Evolutionary conservation across 2,329 filamentous ascomycete species (phyloP).

Genomic region (Metarhizium rileyi): DNA sequence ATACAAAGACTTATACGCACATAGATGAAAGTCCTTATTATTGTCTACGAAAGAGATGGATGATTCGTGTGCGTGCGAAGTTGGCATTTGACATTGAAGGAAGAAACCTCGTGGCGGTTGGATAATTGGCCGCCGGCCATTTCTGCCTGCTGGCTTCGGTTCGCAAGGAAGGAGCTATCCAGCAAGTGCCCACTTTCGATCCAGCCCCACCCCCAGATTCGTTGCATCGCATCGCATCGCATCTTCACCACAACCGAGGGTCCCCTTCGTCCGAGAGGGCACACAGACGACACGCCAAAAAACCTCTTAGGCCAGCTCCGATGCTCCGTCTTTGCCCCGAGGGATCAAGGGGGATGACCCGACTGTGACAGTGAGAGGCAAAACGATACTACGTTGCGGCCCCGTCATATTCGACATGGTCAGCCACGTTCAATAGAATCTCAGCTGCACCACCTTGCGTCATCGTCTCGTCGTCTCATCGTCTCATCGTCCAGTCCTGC

Average conservation of each 20-base stretch:
- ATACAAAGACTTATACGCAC: no score
- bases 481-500: no score
- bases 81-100: not conserved
- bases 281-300: not conserved
- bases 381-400: not conserved
- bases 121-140: not conserved
- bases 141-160: not conserved
- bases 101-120: not conserved
- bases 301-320: not conserved
- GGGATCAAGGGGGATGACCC: no score
- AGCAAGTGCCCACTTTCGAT: not conserved
- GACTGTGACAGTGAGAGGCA: no score
- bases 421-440: not conserved
- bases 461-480: no score
- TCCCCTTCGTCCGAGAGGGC: not conserved
- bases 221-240: not conserved
- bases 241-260: not conserved
- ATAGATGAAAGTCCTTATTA: no score
- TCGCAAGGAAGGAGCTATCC: not conserved
- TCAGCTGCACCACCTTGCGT: not conserved
- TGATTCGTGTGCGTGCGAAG: no score
- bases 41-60: no score
- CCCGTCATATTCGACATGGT: not conserved
- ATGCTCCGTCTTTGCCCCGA: not conserved
- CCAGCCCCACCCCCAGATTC: not conserved